Evolutionary conservation across 2,329 filamentous ascomycete genomes (phyloP).

Genomic region (Metarhizium anisopliae): DNA sequence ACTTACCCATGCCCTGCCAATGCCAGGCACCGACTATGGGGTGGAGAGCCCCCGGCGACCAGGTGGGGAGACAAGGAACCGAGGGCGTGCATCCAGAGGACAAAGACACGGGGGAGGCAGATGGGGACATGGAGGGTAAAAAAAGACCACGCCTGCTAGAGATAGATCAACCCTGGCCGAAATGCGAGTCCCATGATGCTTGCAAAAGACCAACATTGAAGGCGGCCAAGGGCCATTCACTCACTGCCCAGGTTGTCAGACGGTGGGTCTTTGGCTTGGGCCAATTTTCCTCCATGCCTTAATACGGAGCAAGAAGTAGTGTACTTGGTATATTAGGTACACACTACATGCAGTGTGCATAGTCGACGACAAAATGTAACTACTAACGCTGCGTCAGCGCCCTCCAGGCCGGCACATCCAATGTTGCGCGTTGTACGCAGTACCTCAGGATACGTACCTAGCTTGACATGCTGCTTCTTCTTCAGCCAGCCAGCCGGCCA

Average conservation of each 20-base stretch:
- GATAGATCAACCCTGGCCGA: neutral
- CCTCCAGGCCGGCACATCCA: too few species aligned
- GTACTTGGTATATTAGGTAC: too few species aligned
- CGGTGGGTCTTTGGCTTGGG: neutral
- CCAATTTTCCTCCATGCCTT: neutral
- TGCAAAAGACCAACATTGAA: neutral
- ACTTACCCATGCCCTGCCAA: neutral
- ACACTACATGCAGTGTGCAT: too few species aligned
- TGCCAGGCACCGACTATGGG: neutral
- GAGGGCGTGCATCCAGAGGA: neutral
- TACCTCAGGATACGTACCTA: too few species aligned
- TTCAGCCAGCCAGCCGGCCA: too few species aligned
- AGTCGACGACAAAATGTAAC: too few species aligned
- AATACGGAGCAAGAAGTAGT: too few species aligned
- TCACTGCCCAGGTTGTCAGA: neutral
- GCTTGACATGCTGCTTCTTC: too few species aligned
- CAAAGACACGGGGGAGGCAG: neutral
- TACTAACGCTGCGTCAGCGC: too few species aligned
- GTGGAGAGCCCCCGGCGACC: neutral
- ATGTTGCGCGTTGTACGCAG: too few species aligned
- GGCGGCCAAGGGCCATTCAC: too few species aligned
- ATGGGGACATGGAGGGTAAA: neutral
- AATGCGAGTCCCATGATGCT: neutral
- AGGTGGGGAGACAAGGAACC: neutral
- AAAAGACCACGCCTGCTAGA: too few species aligned